Percentiles rank a stretch among this genome's conserved stretches.
Evolutionary conservation across 768 basidiomycete genomes (phyloP).

Genomic region (Tricholoma flavovirens): DNA sequence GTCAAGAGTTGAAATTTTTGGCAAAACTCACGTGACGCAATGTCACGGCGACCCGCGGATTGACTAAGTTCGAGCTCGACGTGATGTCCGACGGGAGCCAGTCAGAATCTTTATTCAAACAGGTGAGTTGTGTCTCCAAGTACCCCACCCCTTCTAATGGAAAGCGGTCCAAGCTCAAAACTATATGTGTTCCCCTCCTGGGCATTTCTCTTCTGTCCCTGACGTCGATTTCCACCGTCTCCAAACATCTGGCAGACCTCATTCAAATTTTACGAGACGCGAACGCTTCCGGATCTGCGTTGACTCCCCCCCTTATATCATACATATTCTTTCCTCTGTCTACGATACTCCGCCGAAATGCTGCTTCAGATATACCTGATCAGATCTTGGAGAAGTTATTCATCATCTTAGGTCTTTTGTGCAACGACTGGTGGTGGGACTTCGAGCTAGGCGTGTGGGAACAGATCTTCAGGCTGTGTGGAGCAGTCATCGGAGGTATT

Average conservation of each 20-base stretch:
- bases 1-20: no score
- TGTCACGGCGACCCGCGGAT: no score
- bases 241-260: slow-evolving; percentile 51
- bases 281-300: slow-evolving; percentile 27
- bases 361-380: slow-evolving; percentile 64
- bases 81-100: slow-evolving; percentile 16
- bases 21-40: neutral
- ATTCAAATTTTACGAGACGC: slow-evolving; percentile 40
- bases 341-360: slow-evolving; percentile 73
- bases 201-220: slow-evolving; percentile 61
- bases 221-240: slow-evolving; percentile 38
- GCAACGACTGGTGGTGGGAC: slow-evolving; percentile 80
- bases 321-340: slow-evolving; percentile 90
- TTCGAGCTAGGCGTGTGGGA: slow-evolving; percentile 74
- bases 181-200: slow-evolving; percentile 76
- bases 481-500: slow-evolving; percentile 57
- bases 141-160: neutral
- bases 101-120: slow-evolving; percentile 30
- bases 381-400: slow-evolving; percentile 75
- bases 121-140: slow-evolving; percentile 22
- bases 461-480: slow-evolving; percentile 76
- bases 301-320: slow-evolving; percentile 60
- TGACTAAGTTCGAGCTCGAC: no score
- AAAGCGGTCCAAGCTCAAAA: slow-evolving; percentile 49
- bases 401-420: slow-evolving; percentile 49